Conservation (phyloP, 2,329 filamentous ascomycete genomes). For the Fusarium temperatum region DNA sequence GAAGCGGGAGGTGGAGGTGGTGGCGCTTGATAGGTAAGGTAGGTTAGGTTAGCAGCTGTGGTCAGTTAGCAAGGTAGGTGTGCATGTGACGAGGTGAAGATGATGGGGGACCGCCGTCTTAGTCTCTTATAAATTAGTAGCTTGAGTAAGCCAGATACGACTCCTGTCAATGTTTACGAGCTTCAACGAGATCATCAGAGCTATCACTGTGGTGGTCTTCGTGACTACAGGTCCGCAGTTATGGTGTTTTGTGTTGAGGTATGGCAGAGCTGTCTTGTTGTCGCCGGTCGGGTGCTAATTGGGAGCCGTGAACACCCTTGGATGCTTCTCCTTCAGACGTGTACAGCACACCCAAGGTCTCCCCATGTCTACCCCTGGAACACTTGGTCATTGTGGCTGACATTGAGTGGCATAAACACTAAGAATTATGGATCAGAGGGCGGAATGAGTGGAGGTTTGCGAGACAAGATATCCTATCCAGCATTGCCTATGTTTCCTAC, state of each 20-base stretch:
- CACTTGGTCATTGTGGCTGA: neutral
- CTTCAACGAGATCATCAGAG: neutral
- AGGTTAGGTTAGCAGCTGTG: neutral
- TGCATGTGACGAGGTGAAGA: conserved; percentile 27
- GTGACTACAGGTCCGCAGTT: neutral
- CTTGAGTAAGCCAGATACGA: neutral
- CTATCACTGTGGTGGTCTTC: conserved; percentile 4
- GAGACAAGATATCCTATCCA: neutral
- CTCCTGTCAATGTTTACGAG: neutral
- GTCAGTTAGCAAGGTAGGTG: neutral
- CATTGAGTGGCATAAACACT: neutral
- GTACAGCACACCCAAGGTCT: neutral
- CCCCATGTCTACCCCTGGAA: conserved; percentile 1
- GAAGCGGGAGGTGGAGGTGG: conserved; percentile 38
- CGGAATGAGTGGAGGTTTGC: neutral
- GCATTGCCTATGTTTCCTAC: neutral
- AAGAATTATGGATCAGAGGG: neutral
- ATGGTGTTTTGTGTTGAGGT: conserved; percentile 8
- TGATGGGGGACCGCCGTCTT: neutral
- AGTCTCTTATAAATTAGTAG: neutral
- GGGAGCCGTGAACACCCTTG: conserved; percentile 7
- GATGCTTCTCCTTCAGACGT: neutral
- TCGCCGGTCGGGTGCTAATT: neutral
- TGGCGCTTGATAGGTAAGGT: conserved; percentile 18
- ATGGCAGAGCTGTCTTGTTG: conserved; percentile 6